Evolutionary conservation across 805 yeast genomes (phyloP), one percentile per base, ranked within the genome.

Genomic region (Isabelozyma gotoi): DNA sequence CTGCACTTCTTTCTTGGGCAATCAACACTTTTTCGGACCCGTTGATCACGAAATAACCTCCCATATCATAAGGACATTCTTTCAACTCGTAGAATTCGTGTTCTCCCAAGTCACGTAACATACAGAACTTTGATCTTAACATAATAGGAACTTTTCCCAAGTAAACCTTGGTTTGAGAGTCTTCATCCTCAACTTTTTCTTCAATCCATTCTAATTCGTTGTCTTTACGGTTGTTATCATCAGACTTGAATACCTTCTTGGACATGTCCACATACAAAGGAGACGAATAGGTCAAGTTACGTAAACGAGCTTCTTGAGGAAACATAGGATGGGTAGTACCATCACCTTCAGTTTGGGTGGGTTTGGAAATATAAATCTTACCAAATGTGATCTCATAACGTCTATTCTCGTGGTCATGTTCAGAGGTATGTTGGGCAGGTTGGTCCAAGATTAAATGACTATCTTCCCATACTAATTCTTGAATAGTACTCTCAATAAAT

Each of bases 51-150:
- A 94, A 94, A 68, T 94, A 94, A 49, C 99, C 99, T 67, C 99
- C 99, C 95, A 94, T 96, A 77, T 94, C 99, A 68, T 88, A 94
- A 24, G 99, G 99, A 72, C 99, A 94, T 71, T 94, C 99, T 68
- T 94, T 91, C 62, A 94, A 80, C 57, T 90, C 96, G 69, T 91
- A 94, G 59, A 91, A 80, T 68, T 94, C 99, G 54, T 88, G 89
- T 56, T 94, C 98, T 7, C 88, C 82, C 53, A 94, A 78, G 48
- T 88, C 96, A 60, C 89, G 80, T 57, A 94, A 78, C 73, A 91
- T 82, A 80, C 99, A 94, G 62, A 89, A 94, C 73, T 89, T 92
- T 43, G 98, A 92, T 59, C 97, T 81, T 56, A 94, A 78, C 99
- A 94, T 94, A 66, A 94, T 90, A 40, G 99, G 99, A 48, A 94